Percentiles rank a stretch among this genome's conserved stretches.
Evolutionary conservation across 106 monocot species (phyloP).

Genomic region (Dactylorhiza incarnata): DNA sequence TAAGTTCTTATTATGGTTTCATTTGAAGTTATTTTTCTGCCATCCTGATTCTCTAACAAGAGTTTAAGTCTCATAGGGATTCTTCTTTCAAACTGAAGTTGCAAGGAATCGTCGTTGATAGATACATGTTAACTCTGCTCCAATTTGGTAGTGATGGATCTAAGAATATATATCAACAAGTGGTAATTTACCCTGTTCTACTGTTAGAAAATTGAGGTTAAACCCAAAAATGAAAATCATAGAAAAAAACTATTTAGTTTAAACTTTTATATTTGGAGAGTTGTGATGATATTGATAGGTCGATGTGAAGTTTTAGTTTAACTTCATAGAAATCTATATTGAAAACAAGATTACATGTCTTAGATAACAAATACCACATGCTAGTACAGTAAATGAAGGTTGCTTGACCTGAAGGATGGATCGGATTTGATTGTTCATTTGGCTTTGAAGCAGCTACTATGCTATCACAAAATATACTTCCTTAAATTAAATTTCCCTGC

Average conservation of each 20-base stretch:
- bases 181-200: too few species aligned
- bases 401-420: slow-evolving; percentile 2
- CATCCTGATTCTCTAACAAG: background rate
- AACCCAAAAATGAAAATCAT: too few species aligned
- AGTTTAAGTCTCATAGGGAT: background rate
- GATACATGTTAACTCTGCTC: too few species aligned
- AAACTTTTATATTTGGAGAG: too few species aligned
- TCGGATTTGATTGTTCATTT: background rate
- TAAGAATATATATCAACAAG: too few species aligned
- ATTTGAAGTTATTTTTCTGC: background rate
- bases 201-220: too few species aligned
- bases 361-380: background rate
- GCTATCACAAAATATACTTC: background rate
- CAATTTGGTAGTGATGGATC: too few species aligned
- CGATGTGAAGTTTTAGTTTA: too few species aligned
- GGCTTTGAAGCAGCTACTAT: background rate
- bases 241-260: too few species aligned
- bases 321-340: too few species aligned
- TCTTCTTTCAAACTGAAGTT: background rate
- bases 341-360: background rate
- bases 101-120: background rate
- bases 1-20: background rate
- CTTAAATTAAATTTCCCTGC: background rate
- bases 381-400: background rate
- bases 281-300: too few species aligned